Base-by-base conservation (phyloP, 371 early-diverging fungal genomes). In the Zopfochytrium polystomum region DNA sequence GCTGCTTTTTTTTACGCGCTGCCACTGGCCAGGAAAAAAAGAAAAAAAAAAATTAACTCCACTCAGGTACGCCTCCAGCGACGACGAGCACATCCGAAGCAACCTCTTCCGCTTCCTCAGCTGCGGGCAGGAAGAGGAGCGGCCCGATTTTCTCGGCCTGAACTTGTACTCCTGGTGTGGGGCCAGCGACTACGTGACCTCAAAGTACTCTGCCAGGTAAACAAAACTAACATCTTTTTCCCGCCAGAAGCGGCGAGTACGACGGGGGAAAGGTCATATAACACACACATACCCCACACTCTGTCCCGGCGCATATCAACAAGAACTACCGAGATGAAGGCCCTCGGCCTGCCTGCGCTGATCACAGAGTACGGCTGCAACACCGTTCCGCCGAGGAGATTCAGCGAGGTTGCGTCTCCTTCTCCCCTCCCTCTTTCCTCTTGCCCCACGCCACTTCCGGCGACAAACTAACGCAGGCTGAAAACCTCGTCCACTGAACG, bases 341-440 rank as follows among this genome's bases (percentile, higher is more conserved):
- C 43, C 15, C 30, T 31, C 31, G 13, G 27, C 3, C 20, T 61
- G 13, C 66, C 66, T n/a, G 35, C 53, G 5, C 11, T 65, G 4
- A 32, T 65, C 18, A 26, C 46, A 7, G 66, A 65, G 55, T 65
- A 65, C 31, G 66, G 66, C 20, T 65, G 66, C 55, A 65, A 65
- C 48, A 20, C 34, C 3, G 47, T 52, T 26, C 54, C 31, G 26
- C 66, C 66, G 9, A 23, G 66, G 26, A 52, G 25, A 2, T 65
- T 65, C 38, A 20, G 6, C 11, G 66, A 65, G 33, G 59, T 58
- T n/a, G n/a, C n/a, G n/a, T n/a, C n/a, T n/a, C n/a, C n/a, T n/a
- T n/a, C n/a, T n/a, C n/a, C n/a, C n/a, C n/a, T n/a, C n/a, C n/a
- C n/a, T n/a, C n/a, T n/a, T n/a, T n/a, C n/a, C n/a, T n/a, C n/a